Percentiles rank a stretch among this genome's conserved stretches.
phyloP scores from a whole-genome alignment of 805 yeast genomes.

The Starmerella ratchasimensis region DNA sequence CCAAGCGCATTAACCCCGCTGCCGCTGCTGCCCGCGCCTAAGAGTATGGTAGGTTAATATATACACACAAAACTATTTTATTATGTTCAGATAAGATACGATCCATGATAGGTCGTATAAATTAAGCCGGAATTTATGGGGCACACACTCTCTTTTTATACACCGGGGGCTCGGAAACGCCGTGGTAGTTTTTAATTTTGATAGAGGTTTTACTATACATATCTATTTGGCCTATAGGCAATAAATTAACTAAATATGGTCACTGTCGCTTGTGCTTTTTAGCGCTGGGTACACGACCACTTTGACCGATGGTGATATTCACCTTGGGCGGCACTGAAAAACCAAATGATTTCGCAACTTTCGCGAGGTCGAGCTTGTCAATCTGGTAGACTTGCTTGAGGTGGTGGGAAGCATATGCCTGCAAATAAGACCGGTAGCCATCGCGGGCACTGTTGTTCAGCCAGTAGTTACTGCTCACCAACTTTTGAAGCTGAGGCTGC shows the following conservation, averaged over 20 bases:
- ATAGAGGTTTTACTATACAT: too few relatives aligned
- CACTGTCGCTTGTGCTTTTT: slow-evolving; percentile 2
- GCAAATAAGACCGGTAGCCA: slow-evolving; percentile 91
- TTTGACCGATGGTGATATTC: slow-evolving; percentile 87
- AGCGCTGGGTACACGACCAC: slow-evolving; percentile 34
- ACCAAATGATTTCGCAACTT: slow-evolving; percentile 92
- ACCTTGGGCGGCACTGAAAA: slow-evolving; percentile 89
- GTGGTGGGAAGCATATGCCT: slow-evolving; percentile 94
- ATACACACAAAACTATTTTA: slow-evolving; percentile 4
- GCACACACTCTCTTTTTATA: too few relatives aligned
- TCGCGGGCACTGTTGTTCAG: slow-evolving; percentile 90
- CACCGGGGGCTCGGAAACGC: too few relatives aligned
- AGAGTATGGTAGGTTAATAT: slow-evolving; percentile 4
- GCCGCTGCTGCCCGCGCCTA: slow-evolving; percentile 56
- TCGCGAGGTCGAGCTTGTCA: slow-evolving; percentile 83
- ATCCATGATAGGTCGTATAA: too few relatives aligned
- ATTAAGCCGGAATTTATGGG: too few relatives aligned
- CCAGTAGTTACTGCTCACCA: slow-evolving; percentile 84
- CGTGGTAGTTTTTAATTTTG: too few relatives aligned
- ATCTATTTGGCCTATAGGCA: too few relatives aligned
- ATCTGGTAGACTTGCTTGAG: slow-evolving; percentile 92
- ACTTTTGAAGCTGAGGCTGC: slow-evolving; percentile 81
- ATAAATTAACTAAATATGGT: background rate
- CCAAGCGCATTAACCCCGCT: slow-evolving; percentile 90
- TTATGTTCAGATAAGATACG: too few relatives aligned